Base-by-base conservation (phyloP, 2,329 filamentous ascomycete species). In the Monascus ruber region DNA sequence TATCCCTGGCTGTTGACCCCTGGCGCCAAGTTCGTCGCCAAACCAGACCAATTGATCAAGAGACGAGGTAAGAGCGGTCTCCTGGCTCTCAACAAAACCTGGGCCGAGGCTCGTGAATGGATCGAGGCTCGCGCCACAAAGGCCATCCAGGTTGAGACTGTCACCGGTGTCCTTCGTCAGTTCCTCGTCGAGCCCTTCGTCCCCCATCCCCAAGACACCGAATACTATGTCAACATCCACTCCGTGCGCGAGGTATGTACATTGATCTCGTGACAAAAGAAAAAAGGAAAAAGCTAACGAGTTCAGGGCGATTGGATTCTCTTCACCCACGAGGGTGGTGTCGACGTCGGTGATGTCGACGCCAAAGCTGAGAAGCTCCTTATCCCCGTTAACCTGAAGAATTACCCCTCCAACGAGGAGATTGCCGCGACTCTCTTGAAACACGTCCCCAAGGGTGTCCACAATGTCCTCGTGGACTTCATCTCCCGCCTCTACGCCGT, bases 171-270 rank as follows among this genome's bases (percentile, higher is more conserved):
- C 49, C 76, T 98, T 64, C 82, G 88, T 65, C 85, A 93, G 59
- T 98, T 98, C 77, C 76, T 98, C 50, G 88, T 98, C 54, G 91
- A 98, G 79, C 91, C 91, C 38, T 96, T 98, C 62, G 88, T 96
- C 47, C 91, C 89, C 58, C 91, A 98, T 70, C 83, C 88, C 49
- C 77, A 87, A 57, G 83, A 87, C 65, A 95, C 89, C 49, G 91
- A 98, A 71, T 96, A 96, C 75, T 98, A 98, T 73, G 94, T 98
- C 75, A 95, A 95, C 81, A 98, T 98, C 75, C 91, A 95, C 79
- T 96, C 91, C 48, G 88, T 94, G 60, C 85, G 91, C 75, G 91
- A 96, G 81, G 91, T 96, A 81, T 80, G 87, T 80, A 44, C 7
- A 3, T 9, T 26, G 6, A 7, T 9, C 32, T 24, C 29, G 29